Base-by-base conservation (phyloP, 495 filamentous ascomycete genomes). In the Podospora fimiseda region DNA sequence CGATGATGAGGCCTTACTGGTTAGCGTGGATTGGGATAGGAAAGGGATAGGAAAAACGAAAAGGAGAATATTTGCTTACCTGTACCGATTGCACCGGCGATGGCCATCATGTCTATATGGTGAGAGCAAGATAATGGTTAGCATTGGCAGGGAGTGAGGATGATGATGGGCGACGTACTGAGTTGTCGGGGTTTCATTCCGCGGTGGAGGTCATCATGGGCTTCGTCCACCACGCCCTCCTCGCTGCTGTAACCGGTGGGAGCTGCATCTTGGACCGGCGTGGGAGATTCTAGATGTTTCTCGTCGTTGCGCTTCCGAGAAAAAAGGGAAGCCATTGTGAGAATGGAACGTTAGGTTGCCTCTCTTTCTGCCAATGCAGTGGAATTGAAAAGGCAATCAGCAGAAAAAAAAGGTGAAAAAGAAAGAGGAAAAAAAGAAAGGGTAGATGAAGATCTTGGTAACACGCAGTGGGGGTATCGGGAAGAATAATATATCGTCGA, bases 21-120 rank as follows among this genome's bases (percentile, higher is more conserved):
- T 5, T 5, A 11, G 27, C 6, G 27, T 5, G 27, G 27, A 11
- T 6, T 5, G 6, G 27, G 6, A 33, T 33, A 11, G 27, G 27
- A 11, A 33, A 5, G 27, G 27, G 27, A 33, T 49, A 21, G 15
- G 43, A 21, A 20, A 9, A n/a, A 21, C 41, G n/a, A 20, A n/a
- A n/a, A 19, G 9, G 44, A 15, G 9, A 33, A 24, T 3, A 37
- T 47, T 11, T 38, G 43, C 40, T 50, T 50, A 59, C 61, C 85
- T 27, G 86, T 89, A 55, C 87, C 88, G 56, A 94, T 87, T 9
- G 89, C 88, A 43, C 87, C 86, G 22, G 89, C 88, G 58, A 94
- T 89, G 3, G 88, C 89, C 76, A 94, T 91, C 81, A 69, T 69
- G 51, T 69, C 65, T 68, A 30, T 21, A 18, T 11, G 15, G 9